Conservation (phyloP, 495 filamentous ascomycete species). For the Ascodesmis nigricans region DNA sequence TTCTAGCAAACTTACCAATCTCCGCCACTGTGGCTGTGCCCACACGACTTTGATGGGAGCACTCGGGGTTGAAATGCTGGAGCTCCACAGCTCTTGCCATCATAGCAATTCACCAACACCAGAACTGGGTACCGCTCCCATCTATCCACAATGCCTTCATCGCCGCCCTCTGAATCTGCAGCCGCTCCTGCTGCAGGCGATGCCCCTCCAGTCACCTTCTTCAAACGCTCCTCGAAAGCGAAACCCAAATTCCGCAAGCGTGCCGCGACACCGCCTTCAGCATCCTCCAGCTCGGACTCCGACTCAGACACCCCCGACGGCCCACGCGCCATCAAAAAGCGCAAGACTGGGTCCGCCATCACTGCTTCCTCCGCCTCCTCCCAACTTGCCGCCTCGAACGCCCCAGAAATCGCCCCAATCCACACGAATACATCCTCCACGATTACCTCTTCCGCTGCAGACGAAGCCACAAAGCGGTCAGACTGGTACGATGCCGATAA, state of each 20-base stretch:
- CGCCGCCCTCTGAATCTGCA: conserved; percentile 1
- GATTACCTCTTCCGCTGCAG: conserved; percentile 44
- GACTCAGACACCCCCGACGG: conserved; percentile 25
- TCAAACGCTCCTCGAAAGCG: conserved; percentile 60
- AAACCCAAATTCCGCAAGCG: conserved; percentile 69
- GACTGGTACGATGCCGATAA: conserved; percentile 58
- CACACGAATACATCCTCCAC: conserved; percentile 37
- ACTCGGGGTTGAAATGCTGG: too few relatives aligned
- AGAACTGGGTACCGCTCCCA: too few relatives aligned
- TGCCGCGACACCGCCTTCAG: conserved; percentile 55
- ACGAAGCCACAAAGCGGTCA: conserved; percentile 71
- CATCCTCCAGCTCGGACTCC: conserved; percentile 31
- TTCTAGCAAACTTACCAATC: too few relatives aligned
- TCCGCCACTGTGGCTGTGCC: too few relatives aligned
- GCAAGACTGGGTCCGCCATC: conserved; percentile 37
- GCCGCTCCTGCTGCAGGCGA: conserved; percentile 15
- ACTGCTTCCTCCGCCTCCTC: conserved; percentile 28
- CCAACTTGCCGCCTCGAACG: conserved; percentile 25
- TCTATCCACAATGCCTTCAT: neutral
- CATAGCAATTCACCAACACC: too few relatives aligned
- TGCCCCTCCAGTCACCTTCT: conserved; percentile 35
- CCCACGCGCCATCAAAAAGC: conserved; percentile 61
- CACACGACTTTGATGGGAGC: too few relatives aligned
- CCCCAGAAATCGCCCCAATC: conserved; percentile 30
- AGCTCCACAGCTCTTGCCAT: too few relatives aligned